A percentile compares a stretch with the other conserved stretches of the same genome.
These are phyloP conservation scores for Thelonectria discophora DNA, from an alignment of 2,329 filamentous ascomycete species.

Conservation along the genomic window DNA sequence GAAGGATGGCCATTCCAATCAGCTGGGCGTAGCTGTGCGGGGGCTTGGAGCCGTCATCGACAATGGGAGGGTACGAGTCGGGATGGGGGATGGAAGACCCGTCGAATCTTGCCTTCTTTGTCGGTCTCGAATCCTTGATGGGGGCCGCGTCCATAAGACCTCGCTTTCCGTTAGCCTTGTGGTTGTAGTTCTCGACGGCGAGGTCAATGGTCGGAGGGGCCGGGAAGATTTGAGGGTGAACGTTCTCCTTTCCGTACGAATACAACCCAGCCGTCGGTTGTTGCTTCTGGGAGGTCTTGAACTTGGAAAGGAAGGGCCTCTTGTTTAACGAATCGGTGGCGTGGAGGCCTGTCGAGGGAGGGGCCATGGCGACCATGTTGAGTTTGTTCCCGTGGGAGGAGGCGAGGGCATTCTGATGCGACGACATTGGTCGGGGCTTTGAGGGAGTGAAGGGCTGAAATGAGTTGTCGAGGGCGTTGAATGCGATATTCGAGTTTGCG, in stretches of 20 bases:
- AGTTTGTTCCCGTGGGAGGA: conserved; percentile 67
- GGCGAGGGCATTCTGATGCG: conserved; percentile 67
- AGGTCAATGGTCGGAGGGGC: conserved; percentile 58
- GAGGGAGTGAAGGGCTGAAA: conserved; percentile 71
- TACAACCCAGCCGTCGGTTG: conserved; percentile 54
- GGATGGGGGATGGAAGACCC: conserved; percentile 68
- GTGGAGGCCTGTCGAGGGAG: conserved; percentile 64
- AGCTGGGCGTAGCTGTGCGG: conserved; percentile 92
- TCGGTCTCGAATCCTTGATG: conserved; percentile 71
- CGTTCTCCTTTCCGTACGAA: conserved; percentile 65
- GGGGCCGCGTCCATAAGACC: conserved; percentile 76
- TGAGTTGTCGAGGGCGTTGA: conserved; percentile 68
- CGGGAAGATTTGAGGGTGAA: conserved; percentile 61
- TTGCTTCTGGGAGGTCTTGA: conserved; percentile 66
- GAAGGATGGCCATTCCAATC: conserved; percentile 96
- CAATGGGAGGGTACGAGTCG: conserved; percentile 80
- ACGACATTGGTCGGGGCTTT: conserved; percentile 70
- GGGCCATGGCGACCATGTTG: conserved; percentile 73
- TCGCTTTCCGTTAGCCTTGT: conserved; percentile 66
- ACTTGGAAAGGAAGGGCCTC: conserved; percentile 68
- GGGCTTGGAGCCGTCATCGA: conserved; percentile 90
- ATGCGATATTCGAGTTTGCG: conserved; percentile 69
- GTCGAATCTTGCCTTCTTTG: conserved; percentile 75
- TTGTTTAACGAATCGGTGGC: conserved; percentile 78
- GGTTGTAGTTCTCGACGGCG: conserved; percentile 62